A percentile compares a stretch with the other conserved stretches of the same genome.
Conservation (phyloP, 768 basidiomycete species). For the Rossbeevera mucosa region DNA sequence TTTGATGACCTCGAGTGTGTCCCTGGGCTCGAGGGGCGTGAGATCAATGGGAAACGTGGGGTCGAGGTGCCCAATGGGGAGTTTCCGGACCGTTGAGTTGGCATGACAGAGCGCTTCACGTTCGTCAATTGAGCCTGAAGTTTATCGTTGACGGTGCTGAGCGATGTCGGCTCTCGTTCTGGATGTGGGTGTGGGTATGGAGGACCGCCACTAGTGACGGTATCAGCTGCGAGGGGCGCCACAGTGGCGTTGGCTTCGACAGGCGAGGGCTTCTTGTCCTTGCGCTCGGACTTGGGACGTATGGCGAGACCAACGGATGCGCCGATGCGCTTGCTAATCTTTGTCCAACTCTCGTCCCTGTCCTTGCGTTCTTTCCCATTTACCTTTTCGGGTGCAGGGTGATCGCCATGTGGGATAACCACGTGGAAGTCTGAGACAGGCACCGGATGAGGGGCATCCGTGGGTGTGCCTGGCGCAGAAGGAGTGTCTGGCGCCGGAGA, state of each 20-base stretch:
- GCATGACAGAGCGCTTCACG: conserved; percentile 24
- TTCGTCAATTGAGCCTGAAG: conserved; percentile 22
- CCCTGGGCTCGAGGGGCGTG: conserved; percentile 27
- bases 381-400: conserved; percentile 32
- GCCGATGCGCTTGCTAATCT: conserved; percentile 60
- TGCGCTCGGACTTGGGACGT: conserved; percentile 33
- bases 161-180: conserved; percentile 20
- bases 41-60: conserved; percentile 21
- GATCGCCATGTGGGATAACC: conserved; percentile 22
- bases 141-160: conserved; percentile 25
- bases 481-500: conserved; percentile 9
- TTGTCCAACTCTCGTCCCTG: conserved; percentile 54
- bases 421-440: conserved; percentile 3
- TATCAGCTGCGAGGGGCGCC: conserved; percentile 6
- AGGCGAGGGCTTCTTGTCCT: conserved; percentile 28
- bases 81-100: conserved; percentile 16
- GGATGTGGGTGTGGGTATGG: neutral
- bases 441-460: conserved; percentile 5
- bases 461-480: conserved; percentile 15
- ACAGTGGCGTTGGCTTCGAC: conserved; percentile 10
- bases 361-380: conserved; percentile 36
- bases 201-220: neutral
- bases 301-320: conserved; percentile 46
- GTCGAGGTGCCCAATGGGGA: conserved; percentile 18
- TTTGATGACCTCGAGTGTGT: conserved; percentile 34